Percentiles rank a stretch among this genome's conserved stretches.
Conservation (phyloP, 2,329 filamentous ascomycete genomes). For the Seiridium cupressi region DNA sequence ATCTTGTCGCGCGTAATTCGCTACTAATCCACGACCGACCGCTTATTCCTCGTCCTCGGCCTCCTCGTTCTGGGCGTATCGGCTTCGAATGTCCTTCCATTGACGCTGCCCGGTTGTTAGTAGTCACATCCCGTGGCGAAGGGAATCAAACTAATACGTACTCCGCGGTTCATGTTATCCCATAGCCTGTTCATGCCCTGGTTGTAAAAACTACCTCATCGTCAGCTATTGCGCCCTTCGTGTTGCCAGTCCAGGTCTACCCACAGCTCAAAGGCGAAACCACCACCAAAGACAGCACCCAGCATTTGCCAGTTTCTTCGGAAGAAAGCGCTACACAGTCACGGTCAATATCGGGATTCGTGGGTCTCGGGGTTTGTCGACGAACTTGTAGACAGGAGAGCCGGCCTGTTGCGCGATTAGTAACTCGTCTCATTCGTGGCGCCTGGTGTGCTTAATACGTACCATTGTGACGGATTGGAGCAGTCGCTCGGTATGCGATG, state of each 20-base stretch:
- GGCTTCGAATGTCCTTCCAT: conserved; percentile 99
- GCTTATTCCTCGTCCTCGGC: conserved; percentile 59
- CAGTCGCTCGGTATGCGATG: conserved; percentile 7
- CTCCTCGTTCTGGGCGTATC: conserved; percentile 68
- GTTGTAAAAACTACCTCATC: conserved; percentile 71
- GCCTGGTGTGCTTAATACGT: conserved; percentile 27
- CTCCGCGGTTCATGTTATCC: conserved; percentile 88
- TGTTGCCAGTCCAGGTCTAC: conserved; percentile 31
- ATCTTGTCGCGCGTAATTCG: conserved; percentile 1
- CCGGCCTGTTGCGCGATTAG: conserved; percentile 39
- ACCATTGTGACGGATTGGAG: conserved; percentile 52
- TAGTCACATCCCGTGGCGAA: conserved; percentile 7
- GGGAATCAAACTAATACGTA: conserved; percentile 50
- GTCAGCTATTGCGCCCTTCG: conserved; percentile 25
- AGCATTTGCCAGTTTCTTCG: conserved; percentile 87
- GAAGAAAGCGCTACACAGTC: conserved; percentile 68
- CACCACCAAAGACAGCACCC: conserved; percentile 77
- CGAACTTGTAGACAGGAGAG: conserved; percentile 59
- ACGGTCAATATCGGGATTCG: conserved; percentile 19
- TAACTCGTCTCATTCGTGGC: conserved; percentile 8
- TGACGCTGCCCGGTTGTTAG: conserved; percentile 67
- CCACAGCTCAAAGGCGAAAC: conserved; percentile 94
- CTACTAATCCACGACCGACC: neutral
- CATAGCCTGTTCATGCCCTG: conserved; percentile 79
- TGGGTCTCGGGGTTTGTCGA: conserved; percentile 22